Percentiles rank a stretch among this genome's conserved stretches.
These are phyloP conservation scores for Senna tora DNA, from an alignment of 306 rosid species.

Conservation along the genomic window DNA sequence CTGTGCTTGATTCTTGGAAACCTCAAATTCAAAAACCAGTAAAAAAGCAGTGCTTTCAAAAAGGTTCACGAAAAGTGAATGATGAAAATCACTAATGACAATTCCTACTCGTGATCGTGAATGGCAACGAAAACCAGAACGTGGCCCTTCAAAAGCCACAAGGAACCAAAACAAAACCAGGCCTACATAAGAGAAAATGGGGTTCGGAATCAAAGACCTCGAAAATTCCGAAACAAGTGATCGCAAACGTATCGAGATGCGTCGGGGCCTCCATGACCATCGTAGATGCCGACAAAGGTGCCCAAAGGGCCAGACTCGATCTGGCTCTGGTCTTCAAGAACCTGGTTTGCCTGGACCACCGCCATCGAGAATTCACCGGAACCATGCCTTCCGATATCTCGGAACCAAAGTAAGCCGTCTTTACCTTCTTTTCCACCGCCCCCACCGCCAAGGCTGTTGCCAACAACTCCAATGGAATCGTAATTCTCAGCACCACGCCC, in stretches of 20 bases:
- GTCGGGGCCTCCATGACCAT: slow-evolving; percentile 85
- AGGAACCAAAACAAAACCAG: slow-evolving; percentile 8
- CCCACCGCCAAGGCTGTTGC: slow-evolving; percentile 34
- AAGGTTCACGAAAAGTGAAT: slow-evolving; percentile 42
- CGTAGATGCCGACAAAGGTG: slow-evolving; percentile 76
- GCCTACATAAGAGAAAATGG: neutral
- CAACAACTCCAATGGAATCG: slow-evolving; percentile 49
- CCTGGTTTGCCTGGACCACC: slow-evolving; percentile 77
- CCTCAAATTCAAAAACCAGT: slow-evolving; percentile 35
- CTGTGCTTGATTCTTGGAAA: slow-evolving; percentile 29
- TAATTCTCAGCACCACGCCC: slow-evolving; percentile 53
- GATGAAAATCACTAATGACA: slow-evolving; percentile 40
- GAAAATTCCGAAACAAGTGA: slow-evolving; percentile 63
- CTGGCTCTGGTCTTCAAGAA: slow-evolving; percentile 82
- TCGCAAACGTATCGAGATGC: slow-evolving; percentile 70
- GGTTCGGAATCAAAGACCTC: slow-evolving; percentile 52
- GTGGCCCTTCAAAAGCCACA: slow-evolving; percentile 42
- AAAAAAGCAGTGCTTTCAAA: slow-evolving; percentile 32
- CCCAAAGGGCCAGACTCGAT: slow-evolving; percentile 83
- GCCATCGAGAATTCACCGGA: slow-evolving; percentile 85
- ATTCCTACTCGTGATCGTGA: slow-evolving; percentile 38
- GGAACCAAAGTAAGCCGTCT: slow-evolving; percentile 71
- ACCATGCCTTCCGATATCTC: slow-evolving; percentile 61
- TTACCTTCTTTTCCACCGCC: slow-evolving; percentile 47
- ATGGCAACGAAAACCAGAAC: slow-evolving; percentile 30